Evolutionary conservation across 306 rosid genomes (phyloP).

Genomic region (Dalbergia oliveri): DNA sequence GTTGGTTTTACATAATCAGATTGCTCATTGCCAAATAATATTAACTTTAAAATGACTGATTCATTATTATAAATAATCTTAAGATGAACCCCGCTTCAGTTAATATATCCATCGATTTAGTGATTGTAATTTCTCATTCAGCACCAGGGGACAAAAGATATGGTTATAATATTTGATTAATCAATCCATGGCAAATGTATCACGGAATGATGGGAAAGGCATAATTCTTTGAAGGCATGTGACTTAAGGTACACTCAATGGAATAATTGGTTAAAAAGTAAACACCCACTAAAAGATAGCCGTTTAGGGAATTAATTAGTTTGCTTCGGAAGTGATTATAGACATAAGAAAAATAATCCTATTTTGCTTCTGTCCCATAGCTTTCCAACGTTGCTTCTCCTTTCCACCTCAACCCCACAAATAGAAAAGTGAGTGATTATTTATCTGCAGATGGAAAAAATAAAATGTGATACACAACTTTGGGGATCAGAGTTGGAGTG

Average conservation of each 20-base stretch:
- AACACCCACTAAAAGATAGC: slow-evolving; percentile 65
- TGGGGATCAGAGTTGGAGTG: slow-evolving; percentile 39
- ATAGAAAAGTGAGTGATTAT: slow-evolving; percentile 54
- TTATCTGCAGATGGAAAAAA: slow-evolving; percentile 27
- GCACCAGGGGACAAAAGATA: slow-evolving; percentile 26
- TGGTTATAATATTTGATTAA: slow-evolving; percentile 32
- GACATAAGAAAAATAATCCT: slow-evolving; percentile 41
- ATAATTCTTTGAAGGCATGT: slow-evolving; percentile 56
- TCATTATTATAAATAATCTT: slow-evolving; percentile 34
- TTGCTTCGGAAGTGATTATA: slow-evolving; percentile 77
- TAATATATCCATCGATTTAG: not conserved
- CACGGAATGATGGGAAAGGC: slow-evolving; percentile 58
- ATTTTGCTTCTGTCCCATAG: slow-evolving; percentile 48
- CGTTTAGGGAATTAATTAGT: slow-evolving; percentile 58
- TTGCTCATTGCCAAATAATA: slow-evolving; percentile 16
- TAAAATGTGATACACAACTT: slow-evolving; percentile 38
- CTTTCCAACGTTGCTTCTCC: slow-evolving; percentile 76
- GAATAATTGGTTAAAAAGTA: slow-evolving; percentile 74
- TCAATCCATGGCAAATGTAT: slow-evolving; percentile 33
- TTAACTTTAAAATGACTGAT: slow-evolving; percentile 26
- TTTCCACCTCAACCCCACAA: slow-evolving; percentile 77
- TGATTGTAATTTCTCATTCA: slow-evolving; percentile 27
- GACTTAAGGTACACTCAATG: slow-evolving; percentile 74
- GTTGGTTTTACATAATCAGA: slow-evolving; percentile 14
- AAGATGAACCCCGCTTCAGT: slow-evolving; percentile 6